A percentile compares a stretch with the other conserved stretches of the same genome.
Evolutionary conservation across 495 filamentous ascomycete genomes (phyloP).

Genomic region (Echria macrotheca): DNA sequence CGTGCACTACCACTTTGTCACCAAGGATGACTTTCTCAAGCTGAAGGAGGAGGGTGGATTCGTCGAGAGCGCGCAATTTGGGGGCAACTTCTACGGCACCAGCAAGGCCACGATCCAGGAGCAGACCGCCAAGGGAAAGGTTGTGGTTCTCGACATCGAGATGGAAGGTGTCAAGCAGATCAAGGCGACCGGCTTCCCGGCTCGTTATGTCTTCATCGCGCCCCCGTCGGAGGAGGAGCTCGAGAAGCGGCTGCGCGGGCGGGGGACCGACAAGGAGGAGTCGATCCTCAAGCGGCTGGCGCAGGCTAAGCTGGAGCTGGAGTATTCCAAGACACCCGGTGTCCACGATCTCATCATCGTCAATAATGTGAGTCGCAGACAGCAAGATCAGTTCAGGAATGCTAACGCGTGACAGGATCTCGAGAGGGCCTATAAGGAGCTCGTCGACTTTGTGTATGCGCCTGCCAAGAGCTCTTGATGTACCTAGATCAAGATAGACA

Average conservation of each 20-base stretch:
- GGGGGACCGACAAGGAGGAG: constrained; percentile 79
- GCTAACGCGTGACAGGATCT: constrained; percentile 44
- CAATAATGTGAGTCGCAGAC: constrained; percentile 60
- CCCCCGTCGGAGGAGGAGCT: constrained; percentile 72
- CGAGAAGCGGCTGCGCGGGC: constrained; percentile 69
- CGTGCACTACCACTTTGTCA: constrained; percentile 76
- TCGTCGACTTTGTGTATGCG: constrained; percentile 59
- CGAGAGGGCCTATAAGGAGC: constrained; percentile 73
- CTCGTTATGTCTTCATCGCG: constrained; percentile 79
- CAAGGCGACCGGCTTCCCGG: constrained; percentile 64
- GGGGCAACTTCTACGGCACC: constrained; percentile 86
- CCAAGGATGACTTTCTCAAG: constrained; percentile 60
- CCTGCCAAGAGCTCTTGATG: constrained; percentile 2
- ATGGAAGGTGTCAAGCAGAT: constrained; percentile 99
- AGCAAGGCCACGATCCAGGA: constrained; percentile 69
- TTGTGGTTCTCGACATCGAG: constrained; percentile 82
- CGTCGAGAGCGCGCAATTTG: constrained; percentile 82
- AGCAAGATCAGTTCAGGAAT: not conserved
- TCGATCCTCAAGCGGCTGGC: constrained; percentile 65
- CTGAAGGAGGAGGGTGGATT: constrained; percentile 68
- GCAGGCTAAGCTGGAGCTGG: constrained; percentile 79
- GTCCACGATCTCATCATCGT: constrained; percentile 82
- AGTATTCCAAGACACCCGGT: constrained; percentile 65
- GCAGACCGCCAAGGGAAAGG: constrained; percentile 60
- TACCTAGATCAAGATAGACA: no score